A percentile compares a stretch with the other conserved stretches of the same genome.
These are phyloP conservation scores for Rhodotorula sp. DNA, from an alignment of 1,284 basidiomycete species.

Conservation along the genomic window DNA sequence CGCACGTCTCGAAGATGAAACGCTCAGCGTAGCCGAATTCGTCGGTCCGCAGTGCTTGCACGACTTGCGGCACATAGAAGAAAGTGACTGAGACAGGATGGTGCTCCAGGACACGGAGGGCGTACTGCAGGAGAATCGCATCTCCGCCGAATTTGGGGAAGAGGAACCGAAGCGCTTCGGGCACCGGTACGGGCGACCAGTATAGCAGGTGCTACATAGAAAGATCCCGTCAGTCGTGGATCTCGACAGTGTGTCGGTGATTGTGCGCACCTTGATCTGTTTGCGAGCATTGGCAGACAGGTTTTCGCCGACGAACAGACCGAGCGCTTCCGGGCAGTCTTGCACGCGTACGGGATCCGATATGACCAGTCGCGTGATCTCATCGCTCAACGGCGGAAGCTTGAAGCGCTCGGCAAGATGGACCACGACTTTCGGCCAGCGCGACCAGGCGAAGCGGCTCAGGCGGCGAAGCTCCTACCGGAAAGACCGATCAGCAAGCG, in stretches of 20 bases:
- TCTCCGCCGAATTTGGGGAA: constrained; percentile 73
- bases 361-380: constrained; percentile 73
- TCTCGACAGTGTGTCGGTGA: no score
- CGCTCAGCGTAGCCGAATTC: constrained; percentile 81
- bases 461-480: constrained; percentile 53
- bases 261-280: constrained; percentile 66
- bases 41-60: constrained; percentile 89
- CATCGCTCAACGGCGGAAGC: constrained; percentile 59
- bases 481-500: constrained; percentile 37
- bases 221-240: not conserved
- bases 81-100: constrained; percentile 94
- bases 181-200: constrained; percentile 86
- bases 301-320: constrained; percentile 73
- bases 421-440: constrained; percentile 78
- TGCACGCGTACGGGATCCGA: constrained; percentile 70
- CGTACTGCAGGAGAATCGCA: constrained; percentile 89
- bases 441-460: constrained; percentile 75
- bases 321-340: constrained; percentile 74
- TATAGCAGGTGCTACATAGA: constrained; percentile 69
- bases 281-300: constrained; percentile 60
- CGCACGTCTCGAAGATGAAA: constrained; percentile 87
- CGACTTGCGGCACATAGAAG: constrained; percentile 99
- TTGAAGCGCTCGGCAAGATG: constrained; percentile 86
- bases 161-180: constrained; percentile 73
- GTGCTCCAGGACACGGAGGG: constrained; percentile 90